Conservation (phyloP, 208 protist species). For the Leishmania major region DNA sequence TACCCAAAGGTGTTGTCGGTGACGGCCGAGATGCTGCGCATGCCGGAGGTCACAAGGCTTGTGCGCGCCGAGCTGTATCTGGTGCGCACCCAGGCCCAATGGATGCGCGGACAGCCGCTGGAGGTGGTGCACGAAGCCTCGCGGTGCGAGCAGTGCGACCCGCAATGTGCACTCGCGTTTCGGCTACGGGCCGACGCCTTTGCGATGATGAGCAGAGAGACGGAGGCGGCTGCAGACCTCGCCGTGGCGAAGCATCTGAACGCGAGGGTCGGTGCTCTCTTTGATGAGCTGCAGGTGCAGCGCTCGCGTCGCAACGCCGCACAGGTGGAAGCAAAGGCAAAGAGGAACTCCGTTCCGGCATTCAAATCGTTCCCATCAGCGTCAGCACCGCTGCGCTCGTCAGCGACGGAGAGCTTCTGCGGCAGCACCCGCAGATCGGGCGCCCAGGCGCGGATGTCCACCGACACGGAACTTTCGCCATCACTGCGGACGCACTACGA, state of each 20-base stretch:
- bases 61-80: slow-evolving; percentile 51
- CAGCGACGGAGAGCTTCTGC: neutral
- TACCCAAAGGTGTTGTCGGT: slow-evolving; percentile 39
- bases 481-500: slow-evolving; percentile 60
- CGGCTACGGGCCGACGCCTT: slow-evolving; percentile 55
- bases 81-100: slow-evolving; percentile 53
- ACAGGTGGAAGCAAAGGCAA: neutral
- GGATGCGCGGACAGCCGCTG: slow-evolving; percentile 35
- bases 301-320: slow-evolving; percentile 15
- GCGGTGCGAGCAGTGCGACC: slow-evolving; percentile 44
- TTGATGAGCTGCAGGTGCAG: slow-evolving; percentile 43
- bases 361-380: neutral
- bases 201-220: slow-evolving; percentile 22
- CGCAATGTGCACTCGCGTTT: slow-evolving; percentile 47
- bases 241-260: slow-evolving; percentile 42
- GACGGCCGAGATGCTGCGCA: slow-evolving; percentile 43
- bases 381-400: neutral
- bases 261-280: slow-evolving; percentile 34
- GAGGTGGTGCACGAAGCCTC: slow-evolving; percentile 70
- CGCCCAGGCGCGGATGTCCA: neutral
- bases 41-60: slow-evolving; percentile 52
- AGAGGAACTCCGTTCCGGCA: slow-evolving; percentile 6
- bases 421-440: neutral
- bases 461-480: neutral
- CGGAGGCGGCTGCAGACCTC: slow-evolving; percentile 57